A percentile compares a stretch with the other conserved stretches of the same genome.
phyloP scores from a whole-genome alignment of 768 basidiomycete genomes.

The Agaricus subrufescens region DNA sequence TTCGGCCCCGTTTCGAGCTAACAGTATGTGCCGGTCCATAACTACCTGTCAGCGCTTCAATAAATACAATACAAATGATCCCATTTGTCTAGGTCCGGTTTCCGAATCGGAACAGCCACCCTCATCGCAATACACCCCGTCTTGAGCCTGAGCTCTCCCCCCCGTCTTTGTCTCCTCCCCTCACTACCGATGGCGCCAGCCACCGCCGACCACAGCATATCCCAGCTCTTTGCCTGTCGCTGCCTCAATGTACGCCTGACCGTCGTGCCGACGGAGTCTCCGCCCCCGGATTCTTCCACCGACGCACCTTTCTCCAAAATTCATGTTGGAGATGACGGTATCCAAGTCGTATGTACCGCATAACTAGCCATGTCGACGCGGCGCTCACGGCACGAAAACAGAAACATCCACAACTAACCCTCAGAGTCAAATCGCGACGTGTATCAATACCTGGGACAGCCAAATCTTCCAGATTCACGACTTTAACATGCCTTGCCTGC shows the following conservation, averaged over 20 bases:
- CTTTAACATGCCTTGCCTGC: constrained; percentile 69
- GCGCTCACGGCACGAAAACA: constrained; percentile 21
- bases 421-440: constrained; percentile 52
- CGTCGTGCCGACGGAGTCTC: constrained; percentile 26
- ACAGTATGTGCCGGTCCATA: neutral
- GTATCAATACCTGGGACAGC: constrained; percentile 37
- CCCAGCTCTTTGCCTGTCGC: constrained; percentile 47
- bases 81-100: constrained; percentile 23
- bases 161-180: constrained; percentile 11
- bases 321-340: constrained; percentile 64
- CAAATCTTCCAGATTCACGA: constrained; percentile 54
- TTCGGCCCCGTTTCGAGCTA: neutral
- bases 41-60: too few relatives aligned
- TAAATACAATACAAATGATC: neutral
- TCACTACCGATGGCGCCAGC: constrained; percentile 25
- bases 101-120: constrained; percentile 36
- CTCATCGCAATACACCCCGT: constrained; percentile 16
- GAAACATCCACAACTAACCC: constrained; percentile 67
- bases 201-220: constrained; percentile 15
- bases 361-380: neutral
- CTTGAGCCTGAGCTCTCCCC: constrained; percentile 16
- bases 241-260: constrained; percentile 69
- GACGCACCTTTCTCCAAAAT: constrained; percentile 46
- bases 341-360: constrained; percentile 50
- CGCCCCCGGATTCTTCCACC: constrained; percentile 25